Conservation (phyloP, 2,329 filamentous ascomycete species). For the Fusarium tupiense region DNA sequence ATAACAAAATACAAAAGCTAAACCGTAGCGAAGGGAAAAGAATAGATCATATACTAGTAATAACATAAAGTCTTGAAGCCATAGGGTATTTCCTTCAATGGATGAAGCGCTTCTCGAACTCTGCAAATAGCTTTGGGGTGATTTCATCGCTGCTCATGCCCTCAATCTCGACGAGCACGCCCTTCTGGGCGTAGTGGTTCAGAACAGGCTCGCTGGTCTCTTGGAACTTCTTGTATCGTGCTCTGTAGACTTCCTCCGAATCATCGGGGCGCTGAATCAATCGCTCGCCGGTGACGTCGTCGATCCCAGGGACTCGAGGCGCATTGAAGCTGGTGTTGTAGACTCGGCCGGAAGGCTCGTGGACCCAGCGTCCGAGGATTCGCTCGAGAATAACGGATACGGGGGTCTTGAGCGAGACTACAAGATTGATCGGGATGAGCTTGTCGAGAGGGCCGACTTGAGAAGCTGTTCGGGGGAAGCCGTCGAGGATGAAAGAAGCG, state of each 20-base stretch:
- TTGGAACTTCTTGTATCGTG: conserved; percentile 82
- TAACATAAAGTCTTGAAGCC: conserved; percentile 18
- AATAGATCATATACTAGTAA: conserved; percentile 18
- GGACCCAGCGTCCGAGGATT: conserved; percentile 92
- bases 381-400: conserved; percentile 87
- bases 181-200: conserved; percentile 86
- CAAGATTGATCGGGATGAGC: conserved; percentile 93
- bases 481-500: conserved; percentile 94
- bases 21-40: conserved; percentile 6
- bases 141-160: conserved; percentile 96
- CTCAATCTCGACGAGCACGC: conserved; percentile 85
- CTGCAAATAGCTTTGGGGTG: conserved; percentile 83
- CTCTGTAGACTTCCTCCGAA: conserved; percentile 84
- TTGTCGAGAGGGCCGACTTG: conserved; percentile 83
- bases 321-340: conserved; percentile 96
- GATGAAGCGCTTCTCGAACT: conserved; percentile 81
- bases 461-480: conserved; percentile 87
- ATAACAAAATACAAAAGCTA: conserved; percentile 9
- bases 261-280: conserved; percentile 88
- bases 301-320: conserved; percentile 80
- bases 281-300: conserved; percentile 90
- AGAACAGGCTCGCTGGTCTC: conserved; percentile 87
- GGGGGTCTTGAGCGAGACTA: conserved; percentile 86
- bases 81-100: conserved; percentile 32
- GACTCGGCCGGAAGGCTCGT: conserved; percentile 87